Base-by-base conservation (phyloP, 2,329 filamentous ascomycete genomes). In the Thelonectria blattea region DNA sequence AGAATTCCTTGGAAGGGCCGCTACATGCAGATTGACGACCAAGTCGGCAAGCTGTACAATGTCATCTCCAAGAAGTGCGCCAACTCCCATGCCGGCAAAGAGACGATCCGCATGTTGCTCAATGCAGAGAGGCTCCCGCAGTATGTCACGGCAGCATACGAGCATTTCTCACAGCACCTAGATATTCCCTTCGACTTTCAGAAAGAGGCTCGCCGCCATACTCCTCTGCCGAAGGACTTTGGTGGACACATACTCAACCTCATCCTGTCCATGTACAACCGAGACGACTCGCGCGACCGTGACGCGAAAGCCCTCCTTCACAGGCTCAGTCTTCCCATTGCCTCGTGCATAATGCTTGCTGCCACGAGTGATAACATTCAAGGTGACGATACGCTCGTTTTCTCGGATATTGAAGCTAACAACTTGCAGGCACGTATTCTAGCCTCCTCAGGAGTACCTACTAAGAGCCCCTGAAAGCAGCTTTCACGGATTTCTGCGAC, bases 21-120 rank as follows among this genome's bases (percentile, higher is more conserved):
- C 1, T 59, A 59, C n/a, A 59, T 59, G 56, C 27, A 50, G 22
- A 59, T 59, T 10, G 56, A 59, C 34, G 51, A 55, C 15, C 56
- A 59, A n/a, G 45, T 59, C 4, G 45, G 46, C 30, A 55, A 45
- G 51, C 22, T 59, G 20, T 50, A 54, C 14, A 12, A 59, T 6
- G n/a, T 55, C 8, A 59, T 59, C 15, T 20, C 15, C 2, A 55
- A 46, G n/a, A 55, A 46, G n/a, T 59, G 51, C 14, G 56, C 43
- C 6, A 41, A 32, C 3, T 59, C 56, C 1, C 51, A 54, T 14
- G 51, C 51, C 14, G 15, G 37, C 17, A 59, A 59, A 14, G 54
- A 54, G 51, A 59, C 32, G 14, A 54, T 50, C 17, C 56, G 56
- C 17, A 54, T 59, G 56, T 15, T 50, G 2, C 51, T 54, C n/a